A percentile compares a stretch with the other conserved stretches of the same genome.
These are phyloP conservation scores for Truncatella angustata DNA, from an alignment of 2,329 filamentous ascomycete genomes.

Conservation along the genomic window DNA sequence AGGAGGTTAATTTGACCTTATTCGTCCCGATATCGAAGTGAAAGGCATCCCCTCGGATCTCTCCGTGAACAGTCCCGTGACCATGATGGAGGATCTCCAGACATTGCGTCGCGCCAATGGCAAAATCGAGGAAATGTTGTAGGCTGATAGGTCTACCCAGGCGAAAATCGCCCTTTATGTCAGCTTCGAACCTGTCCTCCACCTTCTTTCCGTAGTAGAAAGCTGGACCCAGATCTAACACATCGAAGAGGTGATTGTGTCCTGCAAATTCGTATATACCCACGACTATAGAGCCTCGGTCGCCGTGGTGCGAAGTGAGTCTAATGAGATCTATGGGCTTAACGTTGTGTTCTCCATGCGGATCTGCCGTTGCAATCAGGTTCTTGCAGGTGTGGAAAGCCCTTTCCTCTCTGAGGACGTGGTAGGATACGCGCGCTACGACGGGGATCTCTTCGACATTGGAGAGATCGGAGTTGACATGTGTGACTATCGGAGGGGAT, in stretches of 20 bases:
- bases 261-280: slow-evolving; percentile 81
- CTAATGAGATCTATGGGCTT: slow-evolving; percentile 78
- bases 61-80: slow-evolving; percentile 82
- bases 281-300: slow-evolving; percentile 70
- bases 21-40: slow-evolving; percentile 74
- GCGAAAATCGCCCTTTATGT: slow-evolving; percentile 41
- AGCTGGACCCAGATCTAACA: slow-evolving; percentile 76
- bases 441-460: slow-evolving; percentile 62
- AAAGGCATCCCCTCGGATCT: slow-evolving; percentile 87
- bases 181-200: slow-evolving; percentile 48
- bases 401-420: slow-evolving; percentile 79
- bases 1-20: slow-evolving; percentile 75
- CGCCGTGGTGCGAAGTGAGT: slow-evolving; percentile 64
- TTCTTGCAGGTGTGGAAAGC: slow-evolving; percentile 80
- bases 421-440: slow-evolving; percentile 78
- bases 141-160: slow-evolving; percentile 65
- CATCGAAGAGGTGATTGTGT: slow-evolving; percentile 65
- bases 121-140: slow-evolving; percentile 82
- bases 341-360: slow-evolving; percentile 71
- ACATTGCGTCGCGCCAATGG: slow-evolving; percentile 82
- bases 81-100: slow-evolving; percentile 89
- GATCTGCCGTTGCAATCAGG: slow-evolving; percentile 69
- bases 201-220: slow-evolving; percentile 59
- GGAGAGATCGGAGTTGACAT: slow-evolving; percentile 44
- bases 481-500: slow-evolving; percentile 30